These are phyloP conservation scores for Hypoxylon sp. DNA, from an alignment of 2,329 filamentous ascomycete genomes.

Conservation along the genomic window DNA sequence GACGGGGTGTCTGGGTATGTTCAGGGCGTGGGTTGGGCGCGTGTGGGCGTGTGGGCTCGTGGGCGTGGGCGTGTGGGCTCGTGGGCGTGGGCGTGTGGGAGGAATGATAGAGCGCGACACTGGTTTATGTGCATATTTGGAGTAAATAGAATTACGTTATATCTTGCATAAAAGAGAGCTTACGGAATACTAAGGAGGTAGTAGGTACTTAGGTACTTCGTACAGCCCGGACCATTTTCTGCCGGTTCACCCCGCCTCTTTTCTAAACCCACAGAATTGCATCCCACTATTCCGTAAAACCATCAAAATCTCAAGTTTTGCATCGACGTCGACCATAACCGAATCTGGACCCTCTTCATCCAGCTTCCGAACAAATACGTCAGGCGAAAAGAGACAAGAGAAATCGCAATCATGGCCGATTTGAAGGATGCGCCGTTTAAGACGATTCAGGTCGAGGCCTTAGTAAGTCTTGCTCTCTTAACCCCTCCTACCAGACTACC, in stretches of 20 bases:
- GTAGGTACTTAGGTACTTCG: not conserved
- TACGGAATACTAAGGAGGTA: too few species aligned
- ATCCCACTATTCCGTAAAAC: constrained; percentile 48
- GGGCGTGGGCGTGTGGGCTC: too few species aligned
- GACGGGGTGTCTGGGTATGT: not conserved
- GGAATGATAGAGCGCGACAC: not conserved
- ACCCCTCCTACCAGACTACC: constrained; percentile 38
- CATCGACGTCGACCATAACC: constrained; percentile 22
- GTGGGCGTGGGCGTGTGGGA: not conserved
- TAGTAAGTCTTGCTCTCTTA: constrained; percentile 70
- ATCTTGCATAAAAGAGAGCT: not conserved
- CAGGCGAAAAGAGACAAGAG: constrained; percentile 1
- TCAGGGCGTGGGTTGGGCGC: too few species aligned
- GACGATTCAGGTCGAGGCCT: constrained; percentile 92
- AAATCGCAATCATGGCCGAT: constrained; percentile 66
- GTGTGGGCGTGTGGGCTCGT: not conserved
- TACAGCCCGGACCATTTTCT: constrained; percentile 30
- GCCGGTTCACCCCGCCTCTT: constrained; percentile 39
- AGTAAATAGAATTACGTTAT: not conserved
- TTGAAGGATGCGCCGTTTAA: constrained; percentile 78
- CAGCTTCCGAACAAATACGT: not conserved
- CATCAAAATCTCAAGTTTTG: constrained; percentile 45
- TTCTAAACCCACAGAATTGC: constrained; percentile 46
- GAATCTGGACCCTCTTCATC: constrained; percentile 7
- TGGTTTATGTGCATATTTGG: not conserved